Conservation (phyloP, 352 stramenopile species). For the Phytopythium aichiense region DNA sequence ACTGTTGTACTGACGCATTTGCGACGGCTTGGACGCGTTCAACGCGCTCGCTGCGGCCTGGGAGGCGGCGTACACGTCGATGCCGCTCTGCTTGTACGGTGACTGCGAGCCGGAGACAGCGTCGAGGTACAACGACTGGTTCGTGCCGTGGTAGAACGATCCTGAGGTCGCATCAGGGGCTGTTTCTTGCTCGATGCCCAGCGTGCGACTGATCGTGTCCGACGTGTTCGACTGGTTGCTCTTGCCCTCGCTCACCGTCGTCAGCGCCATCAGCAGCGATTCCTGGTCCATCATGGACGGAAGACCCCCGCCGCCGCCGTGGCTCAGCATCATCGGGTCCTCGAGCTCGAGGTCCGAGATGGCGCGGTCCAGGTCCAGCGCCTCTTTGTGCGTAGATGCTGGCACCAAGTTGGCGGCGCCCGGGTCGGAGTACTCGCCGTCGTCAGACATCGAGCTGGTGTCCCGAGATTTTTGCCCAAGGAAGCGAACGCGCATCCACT, state of each 20-base stretch:
- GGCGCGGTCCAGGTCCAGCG: conserved; percentile 67
- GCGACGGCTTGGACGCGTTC: conserved; percentile 9
- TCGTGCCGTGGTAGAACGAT: conserved; percentile 12
- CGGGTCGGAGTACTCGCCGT: conserved; percentile 19
- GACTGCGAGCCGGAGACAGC: conserved; percentile 14
- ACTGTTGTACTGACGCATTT: background rate
- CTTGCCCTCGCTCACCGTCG: conserved; percentile 49
- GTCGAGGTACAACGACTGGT: conserved; percentile 27
- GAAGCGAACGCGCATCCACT: conserved; percentile 80
- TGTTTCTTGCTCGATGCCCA: conserved; percentile 16
- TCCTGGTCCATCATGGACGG: conserved; percentile 34
- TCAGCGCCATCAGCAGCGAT: conserved; percentile 41
- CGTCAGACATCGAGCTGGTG: conserved; percentile 32
- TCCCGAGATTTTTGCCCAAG: conserved; percentile 43
- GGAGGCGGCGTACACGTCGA: conserved; percentile 6
- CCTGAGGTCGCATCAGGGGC: background rate
- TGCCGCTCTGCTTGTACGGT: conserved; percentile 7
- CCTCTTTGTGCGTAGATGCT: conserved; percentile 69
- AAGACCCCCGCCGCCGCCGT: conserved; percentile 25
- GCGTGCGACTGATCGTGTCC: conserved; percentile 28
- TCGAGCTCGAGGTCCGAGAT: conserved; percentile 85
- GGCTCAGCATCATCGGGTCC: conserved; percentile 83
- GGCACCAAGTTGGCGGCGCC: conserved; percentile 54
- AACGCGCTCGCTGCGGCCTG: conserved; percentile 2
- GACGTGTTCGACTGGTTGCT: conserved; percentile 43